phyloP scores from a whole-genome alignment of 164 flowering plant genomes.

The Platanus orientalis region DNA sequence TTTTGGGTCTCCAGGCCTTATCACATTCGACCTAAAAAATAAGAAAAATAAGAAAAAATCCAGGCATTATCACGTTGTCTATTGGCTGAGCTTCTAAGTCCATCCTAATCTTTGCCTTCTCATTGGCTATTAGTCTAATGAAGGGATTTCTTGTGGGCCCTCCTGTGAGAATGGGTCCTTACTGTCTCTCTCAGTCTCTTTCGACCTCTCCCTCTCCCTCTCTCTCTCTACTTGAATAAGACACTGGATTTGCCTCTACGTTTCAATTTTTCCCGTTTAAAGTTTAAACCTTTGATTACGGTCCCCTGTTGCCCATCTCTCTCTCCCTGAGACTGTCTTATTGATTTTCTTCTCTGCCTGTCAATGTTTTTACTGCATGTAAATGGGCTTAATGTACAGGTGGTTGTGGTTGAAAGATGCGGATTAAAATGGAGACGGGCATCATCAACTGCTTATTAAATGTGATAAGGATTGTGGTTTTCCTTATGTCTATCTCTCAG shows the following conservation, averaged over 20 bases:
- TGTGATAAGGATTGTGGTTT: neutral
- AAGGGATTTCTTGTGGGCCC: conserved; percentile 46
- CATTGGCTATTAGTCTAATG: conserved; percentile 38
- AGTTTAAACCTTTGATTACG: neutral
- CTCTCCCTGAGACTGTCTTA: neutral
- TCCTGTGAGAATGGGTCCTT: conserved; percentile 11
- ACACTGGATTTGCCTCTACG: neutral
- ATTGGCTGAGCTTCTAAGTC: conserved; percentile 43
- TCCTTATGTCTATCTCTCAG: neutral
- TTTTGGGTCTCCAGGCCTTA: conserved; percentile 44
- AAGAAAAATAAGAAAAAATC: too few species aligned
- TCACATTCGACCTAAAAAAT: too few species aligned
- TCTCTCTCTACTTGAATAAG: neutral
- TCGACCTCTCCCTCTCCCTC: conserved; percentile 1
- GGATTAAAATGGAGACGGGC: neutral
- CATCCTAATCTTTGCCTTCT: conserved; percentile 31
- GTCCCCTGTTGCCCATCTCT: neutral
- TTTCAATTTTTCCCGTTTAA: neutral
- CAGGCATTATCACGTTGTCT: conserved; percentile 53
- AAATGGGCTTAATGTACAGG: neutral
- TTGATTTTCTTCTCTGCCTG: neutral
- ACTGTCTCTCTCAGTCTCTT: neutral
- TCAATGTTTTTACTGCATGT: neutral
- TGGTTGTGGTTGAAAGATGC: neutral
- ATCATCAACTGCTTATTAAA: neutral